Conservation (phyloP, 192 early-diverging fungal genomes). For the Podila minutissima region DNA sequence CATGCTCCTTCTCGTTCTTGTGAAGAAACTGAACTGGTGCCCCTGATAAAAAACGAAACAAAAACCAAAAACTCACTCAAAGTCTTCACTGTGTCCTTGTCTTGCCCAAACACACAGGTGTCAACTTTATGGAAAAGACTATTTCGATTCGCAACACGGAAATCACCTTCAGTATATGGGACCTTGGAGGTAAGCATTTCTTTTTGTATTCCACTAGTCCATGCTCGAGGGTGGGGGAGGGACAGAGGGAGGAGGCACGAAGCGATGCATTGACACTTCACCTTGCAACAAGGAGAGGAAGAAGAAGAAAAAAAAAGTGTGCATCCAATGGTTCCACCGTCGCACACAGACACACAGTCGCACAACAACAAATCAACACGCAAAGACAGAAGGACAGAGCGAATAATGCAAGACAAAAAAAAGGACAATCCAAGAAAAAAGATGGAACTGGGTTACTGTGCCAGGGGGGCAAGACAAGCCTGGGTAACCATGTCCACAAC, state of each 20-base stretch:
- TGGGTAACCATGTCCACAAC: conserved; percentile 1
- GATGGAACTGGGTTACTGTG: neutral
- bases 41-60: neutral
- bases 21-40: neutral
- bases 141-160: conserved; percentile 89
- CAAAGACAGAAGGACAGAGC: neutral
- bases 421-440: neutral
- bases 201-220: neutral
- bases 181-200: conserved; percentile 81
- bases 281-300: neutral
- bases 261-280: neutral
- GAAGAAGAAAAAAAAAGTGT: neutral
- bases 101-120: conserved; percentile 60
- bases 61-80: conserved; percentile 12
- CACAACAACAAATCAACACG: neutral
- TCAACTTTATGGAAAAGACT: conserved; percentile 98
- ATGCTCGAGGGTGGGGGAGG: neutral
- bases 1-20: neutral
- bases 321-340: neutral
- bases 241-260: neutral
- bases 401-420: neutral
- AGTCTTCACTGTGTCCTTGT: neutral
- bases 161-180: conserved; percentile 98
- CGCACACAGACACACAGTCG: neutral
- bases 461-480: conserved; percentile 1